Evolutionary conservation across 495 filamentous ascomycete genomes (phyloP).

Genomic region (Physcia stellaris): DNA sequence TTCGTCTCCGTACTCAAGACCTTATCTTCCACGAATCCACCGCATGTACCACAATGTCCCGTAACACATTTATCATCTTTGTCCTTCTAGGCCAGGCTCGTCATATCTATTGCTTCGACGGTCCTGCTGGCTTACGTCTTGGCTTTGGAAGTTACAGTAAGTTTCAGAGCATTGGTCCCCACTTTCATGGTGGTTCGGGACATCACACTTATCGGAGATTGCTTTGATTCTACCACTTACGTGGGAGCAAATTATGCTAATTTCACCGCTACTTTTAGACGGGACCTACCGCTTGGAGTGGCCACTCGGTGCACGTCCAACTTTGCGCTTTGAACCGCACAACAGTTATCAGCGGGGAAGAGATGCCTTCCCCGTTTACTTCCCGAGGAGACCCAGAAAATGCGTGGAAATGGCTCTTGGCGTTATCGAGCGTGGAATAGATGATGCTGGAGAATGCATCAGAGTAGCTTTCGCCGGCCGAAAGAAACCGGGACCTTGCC

Average conservation of each 20-base stretch:
- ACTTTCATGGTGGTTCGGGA: too few relatives aligned
- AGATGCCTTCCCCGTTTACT: constrained; percentile 19
- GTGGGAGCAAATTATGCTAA: too few relatives aligned
- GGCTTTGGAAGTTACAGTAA: constrained; percentile 22
- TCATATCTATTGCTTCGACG: constrained; percentile 20
- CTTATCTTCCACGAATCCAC: neutral
- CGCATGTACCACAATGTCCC: constrained; percentile 18
- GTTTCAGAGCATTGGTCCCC: too few relatives aligned
- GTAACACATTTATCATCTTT: constrained; percentile 22
- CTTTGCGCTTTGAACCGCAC: constrained; percentile 21
- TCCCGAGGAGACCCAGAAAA: constrained; percentile 18
- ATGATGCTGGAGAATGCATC: neutral
- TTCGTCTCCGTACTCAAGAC: neutral
- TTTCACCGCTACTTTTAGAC: too few relatives aligned
- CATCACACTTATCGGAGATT: too few relatives aligned
- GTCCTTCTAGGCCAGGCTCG: constrained; percentile 17
- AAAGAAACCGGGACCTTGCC: neutral
- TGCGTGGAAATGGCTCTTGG: constrained; percentile 23
- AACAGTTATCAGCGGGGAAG: constrained; percentile 16
- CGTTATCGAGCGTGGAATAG: too few relatives aligned
- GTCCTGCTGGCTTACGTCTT: constrained; percentile 20
- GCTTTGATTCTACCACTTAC: too few relatives aligned
- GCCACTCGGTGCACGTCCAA: constrained; percentile 22
- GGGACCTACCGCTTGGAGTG: constrained; percentile 24
- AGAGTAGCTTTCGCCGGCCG: constrained; percentile 1